Evolutionary conservation across 805 yeast species (phyloP).

Genomic region (Schizosaccharomyces osmophilus): DNA sequence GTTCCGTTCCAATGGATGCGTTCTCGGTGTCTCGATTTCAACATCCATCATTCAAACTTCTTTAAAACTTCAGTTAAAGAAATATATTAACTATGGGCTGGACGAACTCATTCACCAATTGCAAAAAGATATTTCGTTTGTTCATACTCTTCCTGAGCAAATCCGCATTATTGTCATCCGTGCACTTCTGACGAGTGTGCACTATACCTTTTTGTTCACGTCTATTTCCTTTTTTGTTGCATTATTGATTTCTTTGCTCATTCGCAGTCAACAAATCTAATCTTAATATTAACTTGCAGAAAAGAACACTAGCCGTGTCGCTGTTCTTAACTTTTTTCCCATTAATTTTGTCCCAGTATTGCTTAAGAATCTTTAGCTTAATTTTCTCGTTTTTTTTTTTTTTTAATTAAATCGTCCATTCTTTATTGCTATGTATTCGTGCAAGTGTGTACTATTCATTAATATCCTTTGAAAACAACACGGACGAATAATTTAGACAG

Average conservation of each 20-base stretch:
- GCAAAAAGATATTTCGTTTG: neutral
- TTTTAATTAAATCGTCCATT: neutral
- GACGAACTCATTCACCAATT: neutral
- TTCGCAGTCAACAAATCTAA: neutral
- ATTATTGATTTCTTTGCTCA: neutral
- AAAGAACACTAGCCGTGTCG: neutral
- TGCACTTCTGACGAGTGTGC: neutral
- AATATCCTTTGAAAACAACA: too few species aligned
- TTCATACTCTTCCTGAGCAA: neutral
- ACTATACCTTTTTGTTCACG: neutral
- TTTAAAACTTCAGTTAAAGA: constrained; percentile 9
- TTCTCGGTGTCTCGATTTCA: constrained; percentile 38
- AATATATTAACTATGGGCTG: neutral
- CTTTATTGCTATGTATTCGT: too few species aligned
- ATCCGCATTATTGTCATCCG: neutral
- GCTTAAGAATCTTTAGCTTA: neutral
- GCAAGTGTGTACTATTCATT: too few species aligned
- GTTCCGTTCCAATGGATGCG: constrained; percentile 45
- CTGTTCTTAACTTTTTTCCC: neutral
- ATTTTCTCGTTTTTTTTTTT: neutral
- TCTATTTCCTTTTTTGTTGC: neutral
- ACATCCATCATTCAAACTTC: constrained; percentile 29
- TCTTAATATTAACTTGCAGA: neutral
- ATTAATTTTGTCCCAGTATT: neutral
- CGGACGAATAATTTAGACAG: too few species aligned